Conservation (phyloP, 257 asterid genomes). For the Solanum medicagineum region DNA sequence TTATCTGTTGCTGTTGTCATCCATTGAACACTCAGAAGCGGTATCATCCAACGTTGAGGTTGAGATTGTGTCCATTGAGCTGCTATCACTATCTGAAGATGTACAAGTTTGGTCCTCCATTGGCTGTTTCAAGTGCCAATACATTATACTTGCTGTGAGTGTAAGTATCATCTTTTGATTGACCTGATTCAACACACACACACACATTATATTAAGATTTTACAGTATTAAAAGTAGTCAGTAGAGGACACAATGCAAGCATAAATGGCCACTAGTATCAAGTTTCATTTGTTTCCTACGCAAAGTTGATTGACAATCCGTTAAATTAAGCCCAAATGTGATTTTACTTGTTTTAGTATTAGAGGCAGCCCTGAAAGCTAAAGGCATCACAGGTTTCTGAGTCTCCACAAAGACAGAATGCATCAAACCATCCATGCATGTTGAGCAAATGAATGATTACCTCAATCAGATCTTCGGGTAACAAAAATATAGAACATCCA, state of each 20-base stretch:
- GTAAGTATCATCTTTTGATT: slow-evolving; percentile 43
- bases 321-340: not conserved
- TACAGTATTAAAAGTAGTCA: not conserved
- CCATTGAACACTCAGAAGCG: slow-evolving; percentile 80
- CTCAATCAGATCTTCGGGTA: slow-evolving; percentile 91
- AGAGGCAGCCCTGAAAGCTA: not conserved
- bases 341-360: not conserved
- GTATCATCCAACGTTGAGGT: slow-evolving; percentile 46
- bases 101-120: slow-evolving; percentile 13
- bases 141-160: slow-evolving; percentile 39
- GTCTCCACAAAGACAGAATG: not conserved
- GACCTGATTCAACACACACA: slow-evolving; percentile 13
- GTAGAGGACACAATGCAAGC: not conserved
- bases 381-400: not conserved
- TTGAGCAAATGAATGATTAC: slow-evolving; percentile 16
- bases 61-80: slow-evolving; percentile 26
- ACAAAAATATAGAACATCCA: slow-evolving; percentile 91
- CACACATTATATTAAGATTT: not conserved
- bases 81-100: slow-evolving; percentile 24
- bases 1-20: slow-evolving; percentile 43
- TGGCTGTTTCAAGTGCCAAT: slow-evolving; percentile 37
- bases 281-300: not conserved
- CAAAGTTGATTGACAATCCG: not conserved
- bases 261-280: not conserved
- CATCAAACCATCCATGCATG: not conserved